A percentile compares a stretch with the other conserved stretches of the same genome.
Evolutionary conservation across 2,329 filamentous ascomycete genomes (phyloP).

Genomic region (Aureobasidium musti): DNA sequence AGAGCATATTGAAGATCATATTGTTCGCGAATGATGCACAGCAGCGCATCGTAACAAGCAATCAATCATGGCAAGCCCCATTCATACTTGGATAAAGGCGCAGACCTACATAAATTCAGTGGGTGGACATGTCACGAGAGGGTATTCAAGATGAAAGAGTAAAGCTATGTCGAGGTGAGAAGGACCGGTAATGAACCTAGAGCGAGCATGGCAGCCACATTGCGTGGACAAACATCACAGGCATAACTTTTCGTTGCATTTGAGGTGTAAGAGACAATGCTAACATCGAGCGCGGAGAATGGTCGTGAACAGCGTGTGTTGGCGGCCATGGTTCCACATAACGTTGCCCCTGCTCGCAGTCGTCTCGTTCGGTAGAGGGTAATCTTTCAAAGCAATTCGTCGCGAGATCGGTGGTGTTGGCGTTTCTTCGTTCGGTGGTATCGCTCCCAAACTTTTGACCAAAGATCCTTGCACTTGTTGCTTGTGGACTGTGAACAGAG

Average conservation of each 20-base stretch:
- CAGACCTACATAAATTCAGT: background rate
- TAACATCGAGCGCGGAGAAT: constrained; percentile 2
- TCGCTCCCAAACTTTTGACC: constrained; percentile 14
- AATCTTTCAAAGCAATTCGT: background rate
- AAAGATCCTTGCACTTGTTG: background rate
- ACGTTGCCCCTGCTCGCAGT: background rate
- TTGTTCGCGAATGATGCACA: background rate
- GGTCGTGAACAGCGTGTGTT: background rate
- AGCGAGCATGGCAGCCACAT: background rate
- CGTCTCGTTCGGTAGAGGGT: background rate
- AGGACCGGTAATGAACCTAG: background rate
- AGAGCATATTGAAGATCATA: background rate
- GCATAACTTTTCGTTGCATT: constrained; percentile 17
- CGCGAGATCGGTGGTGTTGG: background rate
- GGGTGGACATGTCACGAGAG: background rate
- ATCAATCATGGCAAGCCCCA: too few relatives aligned
- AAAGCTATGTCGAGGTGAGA: background rate
- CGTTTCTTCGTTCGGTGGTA: constrained; percentile 8
- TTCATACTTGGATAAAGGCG: background rate
- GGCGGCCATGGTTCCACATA: background rate
- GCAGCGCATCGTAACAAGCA: background rate
- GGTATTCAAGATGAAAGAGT: background rate
- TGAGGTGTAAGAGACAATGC: background rate
- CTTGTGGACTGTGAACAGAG: constrained; percentile 10
- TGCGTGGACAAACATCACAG: background rate